phyloP scores from a whole-genome alignment of 2,329 filamentous ascomycete species.

The Diaporthe ilicicola region DNA sequence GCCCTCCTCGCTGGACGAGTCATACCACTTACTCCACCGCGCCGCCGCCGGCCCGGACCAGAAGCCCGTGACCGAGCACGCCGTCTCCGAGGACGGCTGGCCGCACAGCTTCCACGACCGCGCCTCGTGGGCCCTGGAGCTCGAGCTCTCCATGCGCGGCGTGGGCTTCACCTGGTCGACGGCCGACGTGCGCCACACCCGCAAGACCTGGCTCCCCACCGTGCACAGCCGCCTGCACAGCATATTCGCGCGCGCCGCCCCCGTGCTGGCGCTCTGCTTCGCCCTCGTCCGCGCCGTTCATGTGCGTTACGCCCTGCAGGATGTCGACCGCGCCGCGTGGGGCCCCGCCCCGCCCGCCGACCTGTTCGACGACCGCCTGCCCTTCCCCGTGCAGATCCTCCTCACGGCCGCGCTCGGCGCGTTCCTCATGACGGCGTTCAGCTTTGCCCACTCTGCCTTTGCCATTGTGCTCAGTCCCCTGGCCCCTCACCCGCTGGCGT shows the following conservation, averaged over 20 bases:
- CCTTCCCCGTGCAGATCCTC: slow-evolving; percentile 43
- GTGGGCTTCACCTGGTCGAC: slow-evolving; percentile 55
- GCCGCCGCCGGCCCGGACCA: slow-evolving; percentile 38
- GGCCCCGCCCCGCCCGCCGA: slow-evolving; percentile 11
- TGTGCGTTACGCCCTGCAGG: slow-evolving; percentile 34
- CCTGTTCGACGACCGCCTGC: slow-evolving; percentile 46
- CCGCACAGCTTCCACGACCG: slow-evolving; percentile 48
- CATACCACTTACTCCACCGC: slow-evolving; percentile 34
- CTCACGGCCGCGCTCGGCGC: slow-evolving; percentile 50
- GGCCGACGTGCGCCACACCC: slow-evolving; percentile 52
- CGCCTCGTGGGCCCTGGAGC: slow-evolving; percentile 53
- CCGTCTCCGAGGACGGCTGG: slow-evolving; percentile 48
- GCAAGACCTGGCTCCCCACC: slow-evolving; percentile 52
- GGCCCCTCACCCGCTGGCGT: slow-evolving; percentile 49
- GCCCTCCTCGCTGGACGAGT: neutral
- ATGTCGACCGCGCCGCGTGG: slow-evolving; percentile 23
- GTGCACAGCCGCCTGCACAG: slow-evolving; percentile 49
- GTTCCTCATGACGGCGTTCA: slow-evolving; percentile 53
- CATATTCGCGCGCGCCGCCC: slow-evolving; percentile 47
- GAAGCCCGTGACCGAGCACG: slow-evolving; percentile 47
- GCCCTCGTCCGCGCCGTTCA: slow-evolving; percentile 45
- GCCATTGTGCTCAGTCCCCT: slow-evolving; percentile 49
- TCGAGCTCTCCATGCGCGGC: slow-evolving; percentile 53
- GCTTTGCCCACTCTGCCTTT: slow-evolving; percentile 49
- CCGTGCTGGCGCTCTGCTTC: slow-evolving; percentile 47